Base-by-base conservation (phyloP, 495 filamentous ascomycete genomes). In the Lasiosphaeria ovina region DNA sequence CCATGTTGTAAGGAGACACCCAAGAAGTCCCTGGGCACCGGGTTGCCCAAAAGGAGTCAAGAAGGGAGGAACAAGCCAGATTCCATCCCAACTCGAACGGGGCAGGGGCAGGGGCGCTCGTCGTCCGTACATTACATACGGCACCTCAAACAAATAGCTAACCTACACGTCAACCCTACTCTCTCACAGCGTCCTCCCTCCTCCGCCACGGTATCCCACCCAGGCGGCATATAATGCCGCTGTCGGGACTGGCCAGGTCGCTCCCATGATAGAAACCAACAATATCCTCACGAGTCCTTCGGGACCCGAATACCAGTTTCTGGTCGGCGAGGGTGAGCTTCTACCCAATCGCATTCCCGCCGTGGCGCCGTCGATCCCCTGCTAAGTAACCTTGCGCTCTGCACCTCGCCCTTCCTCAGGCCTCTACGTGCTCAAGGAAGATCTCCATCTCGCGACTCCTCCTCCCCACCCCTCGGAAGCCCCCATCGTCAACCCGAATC, bases 401-500 rank as follows among this genome's bases (percentile, higher is more conserved):
- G 24, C 24, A 24, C 24, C 24, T 75, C 62, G 55, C 62, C 66
- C 4, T 8, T 24, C 31, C 14, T 5, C 51, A 95, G 92, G 93
- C 64, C 91, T 90, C 51, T 98, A 98, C 67, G 81, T 86, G 45
- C 83, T 98, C 17, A 86, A 87, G 72, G 93, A 98, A 72, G 89
- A 95, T 69, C 79, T 98, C 36, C 89, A 90, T 58, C 88, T 98
- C 35, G 93, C 94, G 49, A 97, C 92, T 58, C 93, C 94, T 56
- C 94, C 92, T 57, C 92, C 95, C 5, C 93, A 98, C 73, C 93
- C 93, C 33, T 93, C 92, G 55, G 95, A 98, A 79, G 87, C 90
- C 38, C 92, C 91, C 6, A 75, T 91, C 31, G 73, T 86, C 62
- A 97, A 92, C 71, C 86, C 89, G 10, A 98, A 98, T 67, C 93